phyloP scores from a whole-genome alignment of 2,329 filamentous ascomycete genomes.

The Colletotrichum sp. region DNA sequence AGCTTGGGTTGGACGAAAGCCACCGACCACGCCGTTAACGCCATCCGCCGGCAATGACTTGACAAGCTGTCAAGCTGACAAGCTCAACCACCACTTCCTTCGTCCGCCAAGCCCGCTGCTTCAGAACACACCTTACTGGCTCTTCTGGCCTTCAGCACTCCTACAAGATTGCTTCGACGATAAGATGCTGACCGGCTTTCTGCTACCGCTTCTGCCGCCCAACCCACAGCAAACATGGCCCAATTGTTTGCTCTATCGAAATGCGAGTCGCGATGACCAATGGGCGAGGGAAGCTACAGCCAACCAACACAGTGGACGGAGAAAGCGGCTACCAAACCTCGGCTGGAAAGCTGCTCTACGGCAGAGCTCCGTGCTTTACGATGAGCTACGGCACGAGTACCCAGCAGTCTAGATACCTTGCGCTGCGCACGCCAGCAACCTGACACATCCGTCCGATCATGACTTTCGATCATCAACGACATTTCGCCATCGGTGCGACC shows the following conservation, averaged over 20 bases:
- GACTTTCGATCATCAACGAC: not conserved
- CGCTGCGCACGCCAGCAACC: not conserved
- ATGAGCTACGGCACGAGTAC: not conserved
- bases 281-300: not conserved
- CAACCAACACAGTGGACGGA: not conserved
- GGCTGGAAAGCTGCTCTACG: not conserved
- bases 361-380: not conserved
- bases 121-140: not conserved
- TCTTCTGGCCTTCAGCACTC: not conserved
- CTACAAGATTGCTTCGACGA: not conserved
- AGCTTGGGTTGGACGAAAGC: not conserved
- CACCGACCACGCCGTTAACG: not conserved
- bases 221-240: not conserved
- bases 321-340: not conserved
- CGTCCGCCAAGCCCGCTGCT: not conserved
- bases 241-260: not conserved
- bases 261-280: not conserved
- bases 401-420: not conserved
- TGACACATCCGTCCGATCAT: not conserved
- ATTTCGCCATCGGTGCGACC: not conserved
- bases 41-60: not conserved
- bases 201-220: not conserved
- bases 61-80: not conserved
- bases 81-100: not conserved
- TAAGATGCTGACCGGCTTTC: slow-evolving; percentile 7